phyloP scores from a whole-genome alignment of 192 early-diverging fungal genomes.

The Backusella parvicylindrica region DNA sequence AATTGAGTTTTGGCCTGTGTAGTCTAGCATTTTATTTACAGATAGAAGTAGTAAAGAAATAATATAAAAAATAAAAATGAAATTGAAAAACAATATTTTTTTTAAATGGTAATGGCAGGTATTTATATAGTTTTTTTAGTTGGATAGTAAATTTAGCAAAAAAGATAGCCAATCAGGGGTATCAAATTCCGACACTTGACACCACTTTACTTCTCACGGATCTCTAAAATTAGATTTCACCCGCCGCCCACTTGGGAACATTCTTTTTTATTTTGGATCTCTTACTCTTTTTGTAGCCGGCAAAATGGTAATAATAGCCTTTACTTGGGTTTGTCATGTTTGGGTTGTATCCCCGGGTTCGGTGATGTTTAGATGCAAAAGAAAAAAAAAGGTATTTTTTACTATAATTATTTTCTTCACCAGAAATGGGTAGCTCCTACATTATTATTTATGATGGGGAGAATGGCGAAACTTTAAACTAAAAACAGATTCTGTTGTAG shows the following conservation, averaged over 20 bases:
- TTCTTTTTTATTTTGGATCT: background rate
- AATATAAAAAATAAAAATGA: background rate
- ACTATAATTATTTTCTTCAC: background rate
- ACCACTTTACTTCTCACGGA: slow-evolving; percentile 1
- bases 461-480: background rate
- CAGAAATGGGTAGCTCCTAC: background rate
- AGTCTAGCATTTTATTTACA: background rate
- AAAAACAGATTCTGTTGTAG: background rate
- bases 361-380: background rate
- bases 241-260: background rate
- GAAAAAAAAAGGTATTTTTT: background rate
- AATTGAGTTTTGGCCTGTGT: background rate
- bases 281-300: background rate
- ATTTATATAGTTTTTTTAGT: slow-evolving; percentile 1
- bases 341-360: background rate
- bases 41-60: background rate
- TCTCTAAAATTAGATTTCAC: slow-evolving; percentile 4
- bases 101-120: background rate
- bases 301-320: background rate
- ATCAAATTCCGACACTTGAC: slow-evolving; percentile 1
- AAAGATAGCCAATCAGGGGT: background rate
- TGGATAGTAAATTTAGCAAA: background rate
- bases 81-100: background rate
- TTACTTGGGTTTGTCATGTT: background rate
- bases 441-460: background rate